A percentile compares a stretch with the other conserved stretches of the same genome.
These are phyloP conservation scores for Xylaria flabelliformis DNA, from an alignment of 495 filamentous ascomycete species.

Conservation along the genomic window DNA sequence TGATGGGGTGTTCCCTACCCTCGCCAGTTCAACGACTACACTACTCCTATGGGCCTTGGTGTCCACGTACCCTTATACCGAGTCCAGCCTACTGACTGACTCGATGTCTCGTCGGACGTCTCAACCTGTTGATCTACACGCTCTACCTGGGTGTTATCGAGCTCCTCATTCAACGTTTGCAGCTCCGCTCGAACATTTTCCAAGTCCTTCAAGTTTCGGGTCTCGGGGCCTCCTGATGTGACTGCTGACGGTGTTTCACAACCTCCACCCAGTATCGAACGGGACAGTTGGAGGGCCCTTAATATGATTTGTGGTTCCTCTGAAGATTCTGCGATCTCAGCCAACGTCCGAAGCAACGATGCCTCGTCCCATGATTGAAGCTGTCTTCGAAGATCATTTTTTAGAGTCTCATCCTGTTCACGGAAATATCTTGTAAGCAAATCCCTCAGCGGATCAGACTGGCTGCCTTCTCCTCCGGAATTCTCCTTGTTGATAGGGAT, in stretches of 20 bases:
- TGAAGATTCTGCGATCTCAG: slow-evolving; percentile 42
- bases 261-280: slow-evolving; percentile 37
- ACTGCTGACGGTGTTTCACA: slow-evolving; percentile 30
- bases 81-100: slow-evolving; percentile 52
- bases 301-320: slow-evolving; percentile 45
- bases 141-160: slow-evolving; percentile 27
- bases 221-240: slow-evolving; percentile 22
- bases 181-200: slow-evolving; percentile 42
- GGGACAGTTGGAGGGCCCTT: slow-evolving; percentile 43
- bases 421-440: slow-evolving; percentile 39
- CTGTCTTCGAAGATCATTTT: slow-evolving; percentile 28
- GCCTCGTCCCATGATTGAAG: slow-evolving; percentile 39
- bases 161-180: slow-evolving; percentile 30
- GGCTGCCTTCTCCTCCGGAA: slow-evolving; percentile 13
- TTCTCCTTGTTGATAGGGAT: slow-evolving; percentile 26
- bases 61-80: slow-evolving; percentile 62
- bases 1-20: background rate
- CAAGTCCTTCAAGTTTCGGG: slow-evolving; percentile 33
- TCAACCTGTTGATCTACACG: slow-evolving; percentile 23
- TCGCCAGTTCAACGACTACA: slow-evolving; percentile 38
- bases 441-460: slow-evolving; percentile 28
- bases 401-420: slow-evolving; percentile 28
- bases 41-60: slow-evolving; percentile 67
- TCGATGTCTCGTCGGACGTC: slow-evolving; percentile 18
- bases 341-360: slow-evolving; percentile 36